Base-by-base conservation (phyloP, 2,329 filamentous ascomycete species). In the Harringtonia aguacate region DNA sequence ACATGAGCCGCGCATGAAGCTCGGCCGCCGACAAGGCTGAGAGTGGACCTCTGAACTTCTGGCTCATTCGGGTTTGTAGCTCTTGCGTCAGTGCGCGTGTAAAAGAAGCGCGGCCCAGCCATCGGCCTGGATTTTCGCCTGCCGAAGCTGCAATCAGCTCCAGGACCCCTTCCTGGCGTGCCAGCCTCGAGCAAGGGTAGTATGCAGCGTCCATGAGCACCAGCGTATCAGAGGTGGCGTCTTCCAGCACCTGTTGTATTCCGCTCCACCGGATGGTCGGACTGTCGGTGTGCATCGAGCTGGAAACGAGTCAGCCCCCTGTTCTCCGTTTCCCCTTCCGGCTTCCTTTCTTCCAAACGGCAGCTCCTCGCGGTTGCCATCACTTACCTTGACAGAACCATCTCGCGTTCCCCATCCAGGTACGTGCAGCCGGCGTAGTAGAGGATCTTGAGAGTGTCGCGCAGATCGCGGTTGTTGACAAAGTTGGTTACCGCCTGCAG, bases 161-260 rank as follows among this genome's bases (percentile, higher is more conserved):
- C 41, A 79, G 56, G 9, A 77, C 69, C 3, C 75, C 75, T 39
- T 65, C 66, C 42, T 70, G 68, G 7, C 72, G 69, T 27, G 67
- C 61, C 54, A 73, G 68, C 48, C 66, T 70, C 3, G 70, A 68
- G 9, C 71, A 72, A 1, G 73, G 72, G 42, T 72, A 77, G 53
- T 75, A 78, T 0, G 71, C 69, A 7, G 73, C 68, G 56, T 79
- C 75, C 71, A 79, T 74, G 29, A 79, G 61, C 44, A 79, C 66
- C 18, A 79, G 61, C 5, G 70, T 73, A 53, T 79, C 75, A 4
- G 73, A 67, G 27, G 62, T 63, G 2, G 73, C 70, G 47, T 75
- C 70, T 54, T 79, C 75, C 8, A 79, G 60, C 15, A 69, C 68
- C 47, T 71, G 69, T 53, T 78, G 73, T 31, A 79, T 70, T 18